Percentiles rank a stretch among this genome's conserved stretches.
Conservation (phyloP, 129 eudicot species). For the Artemisia annua region DNA sequence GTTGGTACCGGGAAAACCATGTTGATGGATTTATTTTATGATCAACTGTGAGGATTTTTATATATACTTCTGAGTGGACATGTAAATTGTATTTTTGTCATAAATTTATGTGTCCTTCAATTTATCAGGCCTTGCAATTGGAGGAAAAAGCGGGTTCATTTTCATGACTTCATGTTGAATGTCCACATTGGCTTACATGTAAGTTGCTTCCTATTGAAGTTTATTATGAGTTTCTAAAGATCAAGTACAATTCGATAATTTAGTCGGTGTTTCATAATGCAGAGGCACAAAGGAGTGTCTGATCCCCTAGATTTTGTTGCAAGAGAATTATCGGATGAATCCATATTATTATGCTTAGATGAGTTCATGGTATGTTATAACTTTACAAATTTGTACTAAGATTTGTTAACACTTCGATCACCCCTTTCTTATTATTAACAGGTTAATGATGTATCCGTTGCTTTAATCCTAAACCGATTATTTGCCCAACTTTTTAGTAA, state of each 20-base stretch:
- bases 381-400: not conserved
- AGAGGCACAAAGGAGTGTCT: slow-evolving; percentile 89
- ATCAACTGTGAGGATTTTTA: slow-evolving; percentile 66
- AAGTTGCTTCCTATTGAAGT: slow-evolving; percentile 3
- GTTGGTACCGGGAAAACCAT: slow-evolving; percentile 99
- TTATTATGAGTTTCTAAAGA: not conserved
- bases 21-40: slow-evolving; percentile 93
- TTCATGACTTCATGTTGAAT: slow-evolving; percentile 96
- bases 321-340: slow-evolving; percentile 84
- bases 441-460: slow-evolving; percentile 99
- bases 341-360: slow-evolving; percentile 86
- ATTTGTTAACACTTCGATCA: not conserved
- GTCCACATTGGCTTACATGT: slow-evolving; percentile 92
- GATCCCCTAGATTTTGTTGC: slow-evolving; percentile 99
- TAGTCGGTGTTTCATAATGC: slow-evolving; percentile 25
- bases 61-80: no score
- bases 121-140: slow-evolving; percentile 69
- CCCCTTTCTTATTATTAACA: slow-evolving; percentile 18
- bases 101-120: not conserved
- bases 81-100: not conserved
- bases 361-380: slow-evolving; percentile 78
- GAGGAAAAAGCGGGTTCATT: slow-evolving; percentile 96
- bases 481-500: slow-evolving; percentile 72
- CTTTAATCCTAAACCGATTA: slow-evolving; percentile 80
- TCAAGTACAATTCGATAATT: slow-evolving; percentile 9